Evolutionary conservation across 345 rosid genomes (phyloP).

Genomic region (Xanthoceras sorbifolium): DNA sequence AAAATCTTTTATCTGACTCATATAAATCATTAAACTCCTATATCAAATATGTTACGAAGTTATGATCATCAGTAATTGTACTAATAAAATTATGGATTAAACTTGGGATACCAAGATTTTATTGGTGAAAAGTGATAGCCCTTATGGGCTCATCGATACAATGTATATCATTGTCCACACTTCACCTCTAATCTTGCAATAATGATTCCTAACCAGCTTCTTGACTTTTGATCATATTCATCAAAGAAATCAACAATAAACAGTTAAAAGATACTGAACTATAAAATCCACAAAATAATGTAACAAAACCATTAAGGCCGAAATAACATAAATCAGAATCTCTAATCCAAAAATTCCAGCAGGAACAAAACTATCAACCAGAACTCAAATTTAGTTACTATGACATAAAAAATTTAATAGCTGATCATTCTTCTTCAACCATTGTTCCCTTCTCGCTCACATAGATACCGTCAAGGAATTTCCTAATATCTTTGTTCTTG

Average conservation of each 20-base stretch:
- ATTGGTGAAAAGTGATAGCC: too few relatives aligned
- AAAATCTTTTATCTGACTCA: too few relatives aligned
- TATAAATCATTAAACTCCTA: too few relatives aligned
- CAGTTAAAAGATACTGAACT: not conserved
- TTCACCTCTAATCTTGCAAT: not conserved
- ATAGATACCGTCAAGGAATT: constrained; percentile 31
- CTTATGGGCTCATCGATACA: too few relatives aligned
- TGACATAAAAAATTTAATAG: too few relatives aligned
- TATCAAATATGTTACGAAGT: too few relatives aligned
- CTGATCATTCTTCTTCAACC: constrained; percentile 1
- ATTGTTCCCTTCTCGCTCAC: constrained; percentile 15
- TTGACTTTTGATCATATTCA: not conserved
- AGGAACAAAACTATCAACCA: not conserved
- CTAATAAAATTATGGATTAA: too few relatives aligned
- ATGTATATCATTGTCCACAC: too few relatives aligned
- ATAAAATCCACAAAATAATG: not conserved
- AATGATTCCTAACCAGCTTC: not conserved
- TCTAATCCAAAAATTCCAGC: constrained; percentile 1
- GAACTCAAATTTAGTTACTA: not conserved
- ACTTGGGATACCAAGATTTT: too few relatives aligned
- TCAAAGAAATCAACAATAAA: not conserved
- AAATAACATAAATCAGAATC: not conserved
- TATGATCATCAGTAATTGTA: too few relatives aligned
- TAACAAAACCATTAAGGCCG: not conserved
- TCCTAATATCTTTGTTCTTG: constrained; percentile 24